phyloP scores from a whole-genome alignment of 73 alveolate genomes.

The Paramecium sonneborni region DNA sequence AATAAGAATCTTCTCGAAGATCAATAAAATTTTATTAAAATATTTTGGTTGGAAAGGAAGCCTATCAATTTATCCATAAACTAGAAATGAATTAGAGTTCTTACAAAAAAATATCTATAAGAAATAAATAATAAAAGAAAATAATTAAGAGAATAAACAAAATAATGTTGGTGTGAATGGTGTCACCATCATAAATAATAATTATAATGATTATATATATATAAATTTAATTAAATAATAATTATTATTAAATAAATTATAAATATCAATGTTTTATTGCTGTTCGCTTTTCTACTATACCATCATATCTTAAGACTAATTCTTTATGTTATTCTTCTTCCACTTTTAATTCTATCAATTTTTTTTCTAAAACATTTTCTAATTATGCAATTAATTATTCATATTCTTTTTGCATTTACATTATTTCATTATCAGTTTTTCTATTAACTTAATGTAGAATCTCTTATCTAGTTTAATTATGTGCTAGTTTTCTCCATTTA shows the following conservation, averaged over 20 bases:
- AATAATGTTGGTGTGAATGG: constrained; percentile 54
- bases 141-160: constrained; percentile 37
- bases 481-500: neutral
- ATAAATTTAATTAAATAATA: too few species aligned
- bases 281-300: neutral
- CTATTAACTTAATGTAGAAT: neutral
- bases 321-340: constrained; percentile 23
- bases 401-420: constrained; percentile 16
- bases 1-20: neutral
- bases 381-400: neutral
- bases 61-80: constrained; percentile 15
- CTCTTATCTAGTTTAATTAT: neutral
- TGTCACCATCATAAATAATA: neutral
- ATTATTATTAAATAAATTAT: too few species aligned
- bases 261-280: neutral
- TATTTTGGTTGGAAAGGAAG: neutral
- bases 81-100: constrained; percentile 5
- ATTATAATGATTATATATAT: neutral
- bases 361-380: neutral
- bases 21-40: neutral
- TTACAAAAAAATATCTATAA: neutral
- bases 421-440: neutral
- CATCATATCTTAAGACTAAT: constrained; percentile 6
- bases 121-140: constrained; percentile 4
- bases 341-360: neutral